Evolutionary conservation across 192 early-diverging fungal genomes (phyloP).

Genomic region (Podila epicladia): DNA sequence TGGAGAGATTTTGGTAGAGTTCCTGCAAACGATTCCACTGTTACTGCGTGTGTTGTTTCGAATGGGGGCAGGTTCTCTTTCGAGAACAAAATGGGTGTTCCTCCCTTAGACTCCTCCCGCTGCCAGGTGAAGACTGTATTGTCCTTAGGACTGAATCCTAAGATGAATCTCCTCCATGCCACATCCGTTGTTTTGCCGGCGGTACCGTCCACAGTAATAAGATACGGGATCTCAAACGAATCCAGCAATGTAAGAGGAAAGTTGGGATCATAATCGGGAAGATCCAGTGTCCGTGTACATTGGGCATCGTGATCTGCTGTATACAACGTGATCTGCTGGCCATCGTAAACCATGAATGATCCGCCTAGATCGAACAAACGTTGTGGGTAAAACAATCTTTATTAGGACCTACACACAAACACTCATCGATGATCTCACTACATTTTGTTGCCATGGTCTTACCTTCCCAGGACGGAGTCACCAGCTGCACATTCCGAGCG

Average conservation of each 20-base stretch:
- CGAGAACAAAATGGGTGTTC: slow-evolving; percentile 30
- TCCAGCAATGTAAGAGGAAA: slow-evolving; percentile 34
- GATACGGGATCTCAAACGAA: slow-evolving; percentile 46
- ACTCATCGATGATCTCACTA: no score
- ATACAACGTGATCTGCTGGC: slow-evolving; percentile 27
- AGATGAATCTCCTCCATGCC: slow-evolving; percentile 37
- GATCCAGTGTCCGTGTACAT: slow-evolving; percentile 25
- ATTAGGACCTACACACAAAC: no score
- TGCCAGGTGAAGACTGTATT: slow-evolving; percentile 45
- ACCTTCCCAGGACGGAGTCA: slow-evolving; percentile 51
- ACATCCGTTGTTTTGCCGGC: slow-evolving; percentile 43
- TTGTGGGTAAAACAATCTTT: no score
- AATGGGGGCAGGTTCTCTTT: slow-evolving; percentile 40
- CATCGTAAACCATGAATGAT: slow-evolving; percentile 49
- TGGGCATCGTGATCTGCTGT: slow-evolving; percentile 22
- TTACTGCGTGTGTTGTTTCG: slow-evolving; percentile 16
- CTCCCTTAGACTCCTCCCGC: slow-evolving; percentile 23
- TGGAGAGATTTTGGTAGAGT: slow-evolving; percentile 45
- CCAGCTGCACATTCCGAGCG: slow-evolving; percentile 24
- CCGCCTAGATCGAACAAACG: slow-evolving; percentile 12
- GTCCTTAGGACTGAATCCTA: slow-evolving; percentile 41
- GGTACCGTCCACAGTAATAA: slow-evolving; percentile 22
- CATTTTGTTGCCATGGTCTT: neutral
- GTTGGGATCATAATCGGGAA: slow-evolving; percentile 40
- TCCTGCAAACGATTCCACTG: slow-evolving; percentile 45